Base-by-base conservation (phyloP, 164 flowering plant species). In the Annona squamosa region DNA sequence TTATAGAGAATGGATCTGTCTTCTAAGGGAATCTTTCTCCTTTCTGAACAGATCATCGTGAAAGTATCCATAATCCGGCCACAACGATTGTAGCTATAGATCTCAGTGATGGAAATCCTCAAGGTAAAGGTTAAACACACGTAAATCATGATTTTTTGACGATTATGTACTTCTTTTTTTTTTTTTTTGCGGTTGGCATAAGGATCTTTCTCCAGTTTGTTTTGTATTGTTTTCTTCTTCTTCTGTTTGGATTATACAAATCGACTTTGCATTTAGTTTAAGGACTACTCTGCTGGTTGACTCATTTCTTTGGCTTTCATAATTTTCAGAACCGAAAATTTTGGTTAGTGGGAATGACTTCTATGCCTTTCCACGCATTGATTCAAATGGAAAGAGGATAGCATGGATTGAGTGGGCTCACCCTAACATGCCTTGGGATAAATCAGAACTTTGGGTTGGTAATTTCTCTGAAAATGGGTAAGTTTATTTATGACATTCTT, bases 361-460 rank as follows among this genome's bases (percentile, higher is more conserved):
- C 88, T 93, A 93, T 83, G 97, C 99, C 46, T 95, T 89, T 79
- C 98, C 99, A 13, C 94, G 97, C 41, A 3, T 93, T 67, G 97
- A 93, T 59, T 79, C 83, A 63, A 82, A 79, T 75, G 97, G 95
- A 75, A 85, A 88, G 79, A 79, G 86, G 57, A 64, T 95, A 2
- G 95, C 99, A 72, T 95, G 98, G 99, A 87, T 95, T 72, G 87
- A 93, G 68, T 95, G 98, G 99, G 43, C 84, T 68, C 99, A 95
- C 73, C 99, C 98, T 48, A 89, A 93, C 84, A 91, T 95, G 99
- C 99, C 92, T 43, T 95, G 99, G 99, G 99, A 95, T 81, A 87
- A 80, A 84, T 77, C 99, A 69, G 90, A 93, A 77, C 90, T 95
- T 70, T 95, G 98, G 98, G 95, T 93, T 79, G 98, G 98, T 71